Evolutionary conservation across 2,329 filamentous ascomycete genomes (phyloP).

Genomic region (Paecilomyces fulvus): DNA sequence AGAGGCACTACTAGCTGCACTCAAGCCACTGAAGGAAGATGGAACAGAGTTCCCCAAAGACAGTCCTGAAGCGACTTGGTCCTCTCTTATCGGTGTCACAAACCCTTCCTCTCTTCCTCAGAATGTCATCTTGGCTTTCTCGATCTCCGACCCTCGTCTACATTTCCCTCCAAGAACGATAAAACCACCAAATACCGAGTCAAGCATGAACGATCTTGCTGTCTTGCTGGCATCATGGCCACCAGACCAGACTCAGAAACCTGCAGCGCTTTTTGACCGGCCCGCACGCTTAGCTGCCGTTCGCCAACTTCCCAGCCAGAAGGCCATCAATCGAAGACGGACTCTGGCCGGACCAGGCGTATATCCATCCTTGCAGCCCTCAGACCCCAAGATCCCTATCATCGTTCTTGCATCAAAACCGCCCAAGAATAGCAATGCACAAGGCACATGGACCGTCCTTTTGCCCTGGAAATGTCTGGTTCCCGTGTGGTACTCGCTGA

Average conservation of each 20-base stretch:
- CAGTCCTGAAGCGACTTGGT: slow-evolving; percentile 33
- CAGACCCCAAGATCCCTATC: slow-evolving; percentile 71
- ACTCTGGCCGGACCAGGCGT: slow-evolving; percentile 54
- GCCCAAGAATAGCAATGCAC: slow-evolving; percentile 39
- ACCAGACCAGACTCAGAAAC: slow-evolving; percentile 45
- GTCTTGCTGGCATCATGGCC: slow-evolving; percentile 61
- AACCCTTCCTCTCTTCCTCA: slow-evolving; percentile 62
- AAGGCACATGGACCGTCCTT: slow-evolving; percentile 72
- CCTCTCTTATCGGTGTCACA: slow-evolving; percentile 44
- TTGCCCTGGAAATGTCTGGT: slow-evolving; percentile 85
- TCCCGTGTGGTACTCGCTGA: slow-evolving; percentile 75
- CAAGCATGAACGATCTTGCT: slow-evolving; percentile 40
- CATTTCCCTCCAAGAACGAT: slow-evolving; percentile 61
- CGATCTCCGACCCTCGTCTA: slow-evolving; percentile 70
- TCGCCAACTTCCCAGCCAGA: slow-evolving; percentile 62
- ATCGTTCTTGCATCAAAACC: slow-evolving; percentile 57
- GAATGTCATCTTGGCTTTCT: slow-evolving; percentile 64
- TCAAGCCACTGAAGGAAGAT: slow-evolving; percentile 42
- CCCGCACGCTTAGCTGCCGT: slow-evolving; percentile 56
- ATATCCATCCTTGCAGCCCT: slow-evolving; percentile 47
- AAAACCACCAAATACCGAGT: slow-evolving; percentile 29
- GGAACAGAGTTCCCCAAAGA: slow-evolving; percentile 13
- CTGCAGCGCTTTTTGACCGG: slow-evolving; percentile 58
- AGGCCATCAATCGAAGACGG: slow-evolving; percentile 71
- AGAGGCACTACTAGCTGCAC: slow-evolving; percentile 62